Percentiles rank a stretch among this genome's conserved stretches.
phyloP scores from a whole-genome alignment of 495 filamentous ascomycete species.

The Trichoderma virens region DNA sequence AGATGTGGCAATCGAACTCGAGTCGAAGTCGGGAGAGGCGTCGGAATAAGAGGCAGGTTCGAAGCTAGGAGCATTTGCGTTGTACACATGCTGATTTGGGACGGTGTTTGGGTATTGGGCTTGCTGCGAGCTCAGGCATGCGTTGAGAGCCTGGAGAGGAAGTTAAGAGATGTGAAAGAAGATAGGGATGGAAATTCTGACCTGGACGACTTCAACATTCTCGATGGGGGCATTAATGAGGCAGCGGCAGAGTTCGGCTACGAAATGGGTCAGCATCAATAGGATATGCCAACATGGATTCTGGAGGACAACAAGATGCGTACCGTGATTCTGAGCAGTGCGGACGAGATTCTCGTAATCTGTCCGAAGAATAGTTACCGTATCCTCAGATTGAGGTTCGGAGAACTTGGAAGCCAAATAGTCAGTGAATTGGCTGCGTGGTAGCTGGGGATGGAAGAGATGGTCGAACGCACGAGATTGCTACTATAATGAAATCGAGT shows the following conservation, averaged over 20 bases:
- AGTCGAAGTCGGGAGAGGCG: not conserved
- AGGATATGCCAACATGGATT: too few species aligned
- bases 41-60: not conserved
- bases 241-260: not conserved
- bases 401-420: not conserved
- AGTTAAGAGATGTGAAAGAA: not conserved
- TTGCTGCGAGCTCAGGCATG: not conserved
- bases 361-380: conserved; percentile 43
- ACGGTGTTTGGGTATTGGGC: not conserved
- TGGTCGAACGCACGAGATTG: not conserved
- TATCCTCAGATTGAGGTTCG: conserved; percentile 9
- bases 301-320: too few species aligned
- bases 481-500: not conserved
- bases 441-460: not conserved
- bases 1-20: not conserved
- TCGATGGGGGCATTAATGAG: not conserved
- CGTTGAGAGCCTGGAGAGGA: not conserved
- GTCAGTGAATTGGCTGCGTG: not conserved
- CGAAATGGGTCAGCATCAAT: not conserved
- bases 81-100: not conserved
- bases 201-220: not conserved
- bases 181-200: not conserved
- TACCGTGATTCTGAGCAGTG: conserved; percentile 21
- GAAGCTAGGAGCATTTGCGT: not conserved
- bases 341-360: conserved; percentile 47